Evolutionary conservation across 768 basidiomycete genomes (phyloP), one percentile per base, ranked within the genome.

Genomic region (Auricularia heimuer): DNA sequence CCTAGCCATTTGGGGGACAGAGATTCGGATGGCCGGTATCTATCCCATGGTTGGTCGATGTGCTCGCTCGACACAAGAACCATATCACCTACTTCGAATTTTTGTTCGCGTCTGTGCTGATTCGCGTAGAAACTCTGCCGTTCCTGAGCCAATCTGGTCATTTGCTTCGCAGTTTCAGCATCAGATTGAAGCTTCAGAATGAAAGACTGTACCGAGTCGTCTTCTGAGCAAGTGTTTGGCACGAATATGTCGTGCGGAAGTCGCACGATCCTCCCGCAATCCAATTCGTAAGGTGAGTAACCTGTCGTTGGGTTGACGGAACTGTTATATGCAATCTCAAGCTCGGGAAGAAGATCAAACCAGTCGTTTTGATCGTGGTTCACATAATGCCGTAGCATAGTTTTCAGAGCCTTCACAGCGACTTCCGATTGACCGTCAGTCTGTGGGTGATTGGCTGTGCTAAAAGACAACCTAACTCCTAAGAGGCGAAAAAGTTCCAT

Each of bases 361-460:
- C 76, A 78, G 45, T 78, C 76, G 68, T 71, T 68, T 64, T 76
- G 74, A 24, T 67, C 61, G 42, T 71, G 67, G 62, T 72, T 71
- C 37, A 68, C 61, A 58, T 73, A 76, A 10, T 21, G 24, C 14
- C 68, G 62, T 1, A 71, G 60, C 24, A 68, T 66, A 11, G 61
- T 21, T 0, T 45, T 65, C 14, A 67, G 44, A 0, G 64, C 39
- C 44, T 68, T 62, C 18, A 66, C 69, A 0, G 70, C 67, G 12
- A 51, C 33, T 61, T 71, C 68, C 4, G 44, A 21, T 21, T 51
- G 47, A 0, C 79, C 76, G 68, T 79, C 74, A 0, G 74, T 76
- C 65, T 80, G 71, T 0, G 76, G 78, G 47, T 80, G 79, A 56
- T 71, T 78, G 0, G 76, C 62, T 0, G 75, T 75, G 0, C 77